Evolutionary conservation across 179 eudicot genomes (phyloP).

Genomic region (Silene coronaria): DNA sequence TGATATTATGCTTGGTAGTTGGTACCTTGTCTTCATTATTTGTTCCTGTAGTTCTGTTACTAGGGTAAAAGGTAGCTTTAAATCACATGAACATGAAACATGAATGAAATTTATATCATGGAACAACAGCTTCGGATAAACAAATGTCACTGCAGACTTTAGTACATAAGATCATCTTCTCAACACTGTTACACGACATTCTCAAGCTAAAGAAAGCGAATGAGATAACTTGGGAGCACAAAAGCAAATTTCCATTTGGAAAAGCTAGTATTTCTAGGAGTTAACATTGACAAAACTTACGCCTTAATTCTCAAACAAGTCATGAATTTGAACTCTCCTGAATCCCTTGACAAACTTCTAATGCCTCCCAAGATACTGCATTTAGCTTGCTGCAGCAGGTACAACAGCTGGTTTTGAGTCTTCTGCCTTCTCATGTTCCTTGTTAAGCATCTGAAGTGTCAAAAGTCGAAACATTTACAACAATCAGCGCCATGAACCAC

Average conservation of each 20-base stretch:
- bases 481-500: background rate
- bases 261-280: background rate
- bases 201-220: background rate
- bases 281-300: background rate
- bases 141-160: background rate
- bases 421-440: constrained; percentile 90
- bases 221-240: background rate
- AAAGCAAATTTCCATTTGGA: constrained; percentile 16
- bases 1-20: too few relatives aligned
- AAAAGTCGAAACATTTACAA: background rate
- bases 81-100: too few relatives aligned
- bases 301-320: constrained; percentile 17
- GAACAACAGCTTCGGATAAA: background rate
- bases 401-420: constrained; percentile 68
- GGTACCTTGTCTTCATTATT: too few relatives aligned
- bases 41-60: too few relatives aligned
- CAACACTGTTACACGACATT: background rate
- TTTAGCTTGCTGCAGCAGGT: constrained; percentile 48
- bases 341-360: background rate
- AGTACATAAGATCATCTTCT: constrained; percentile 1
- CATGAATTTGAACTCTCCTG: constrained; percentile 17
- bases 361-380: constrained; percentile 10
- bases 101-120: too few relatives aligned
- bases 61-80: too few relatives aligned
- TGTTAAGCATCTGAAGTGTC: constrained; percentile 75